These are phyloP conservation scores for Paradendryphiella salina DNA, from an alignment of 2,329 filamentous ascomycete species.

Conservation along the genomic window DNA sequence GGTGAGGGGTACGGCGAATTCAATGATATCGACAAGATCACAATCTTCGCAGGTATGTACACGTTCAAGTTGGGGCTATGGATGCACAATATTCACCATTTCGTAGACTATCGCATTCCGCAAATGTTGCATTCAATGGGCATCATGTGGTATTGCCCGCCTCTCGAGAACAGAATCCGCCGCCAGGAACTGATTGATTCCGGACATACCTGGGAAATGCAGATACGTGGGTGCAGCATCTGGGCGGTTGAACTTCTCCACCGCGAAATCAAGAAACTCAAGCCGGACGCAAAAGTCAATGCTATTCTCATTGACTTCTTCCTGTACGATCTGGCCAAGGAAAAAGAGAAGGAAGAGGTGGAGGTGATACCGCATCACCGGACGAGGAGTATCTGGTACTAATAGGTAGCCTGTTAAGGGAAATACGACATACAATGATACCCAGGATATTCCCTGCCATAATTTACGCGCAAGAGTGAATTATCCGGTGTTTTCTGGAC, in stretches of 20 bases:
- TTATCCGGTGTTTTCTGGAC: too few species aligned
- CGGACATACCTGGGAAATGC: constrained; percentile 79
- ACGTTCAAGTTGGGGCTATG: neutral
- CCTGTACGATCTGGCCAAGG: constrained; percentile 92
- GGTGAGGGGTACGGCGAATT: constrained; percentile 79
- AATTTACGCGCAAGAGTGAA: neutral
- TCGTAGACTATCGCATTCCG: constrained; percentile 86
- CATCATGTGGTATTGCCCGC: constrained; percentile 81
- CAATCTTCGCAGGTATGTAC: constrained; percentile 79
- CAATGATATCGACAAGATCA: constrained; percentile 89
- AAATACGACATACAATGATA: neutral
- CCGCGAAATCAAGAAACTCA: constrained; percentile 72
- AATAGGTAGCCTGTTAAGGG: neutral
- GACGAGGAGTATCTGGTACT: constrained; percentile 95
- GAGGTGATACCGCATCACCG: constrained; percentile 75
- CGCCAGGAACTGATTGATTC: constrained; percentile 66
- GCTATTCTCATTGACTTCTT: constrained; percentile 97
- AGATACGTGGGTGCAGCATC: constrained; percentile 89
- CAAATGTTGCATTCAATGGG: constrained; percentile 86
- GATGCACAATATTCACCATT: neutral
- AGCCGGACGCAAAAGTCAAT: constrained; percentile 74
- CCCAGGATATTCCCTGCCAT: neutral
- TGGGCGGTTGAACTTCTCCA: constrained; percentile 92
- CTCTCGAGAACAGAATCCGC: constrained; percentile 71
- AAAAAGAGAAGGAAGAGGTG: constrained; percentile 61